A percentile compares a stretch with the other conserved stretches of the same genome.
Evolutionary conservation across 495 filamentous ascomycete species (phyloP).

Genomic region (Penicillium robsamsonii): DNA sequence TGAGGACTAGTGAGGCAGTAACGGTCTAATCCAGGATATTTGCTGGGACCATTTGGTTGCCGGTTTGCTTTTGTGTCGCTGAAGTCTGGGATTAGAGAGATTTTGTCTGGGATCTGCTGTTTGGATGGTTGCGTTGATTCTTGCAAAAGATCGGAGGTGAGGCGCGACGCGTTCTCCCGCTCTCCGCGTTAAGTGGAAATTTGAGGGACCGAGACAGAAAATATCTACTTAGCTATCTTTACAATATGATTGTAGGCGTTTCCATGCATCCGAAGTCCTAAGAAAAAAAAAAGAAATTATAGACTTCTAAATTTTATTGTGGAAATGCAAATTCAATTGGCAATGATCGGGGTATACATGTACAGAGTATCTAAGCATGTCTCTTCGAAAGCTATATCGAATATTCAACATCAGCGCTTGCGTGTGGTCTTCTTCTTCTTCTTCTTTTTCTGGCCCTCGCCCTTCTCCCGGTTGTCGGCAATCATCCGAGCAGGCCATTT

Average conservation of each 20-base stretch:
- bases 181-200: slow-evolving; percentile 35
- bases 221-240: not conserved
- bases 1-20: not conserved
- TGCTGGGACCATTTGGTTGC: not conserved
- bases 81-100: not conserved
- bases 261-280: not conserved
- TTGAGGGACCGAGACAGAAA: slow-evolving; percentile 3
- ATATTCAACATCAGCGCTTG: slow-evolving; percentile 39
- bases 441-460: slow-evolving; percentile 48
- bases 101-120: not conserved
- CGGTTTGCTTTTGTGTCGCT: not conserved
- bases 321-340: slow-evolving; percentile 17
- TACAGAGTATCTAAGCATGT: slow-evolving; percentile 10
- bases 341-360: slow-evolving; percentile 15
- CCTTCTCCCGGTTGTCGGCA: slow-evolving; percentile 37
- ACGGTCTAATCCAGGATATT: not conserved
- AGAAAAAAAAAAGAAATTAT: not conserved
- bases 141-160: slow-evolving; percentile 9
- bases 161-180: slow-evolving; percentile 36
- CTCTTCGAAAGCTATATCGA: slow-evolving; percentile 7
- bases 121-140: slow-evolving; percentile 6
- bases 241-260: not conserved
- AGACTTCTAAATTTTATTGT: not conserved
- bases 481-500: slow-evolving; percentile 53
- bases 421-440: slow-evolving; percentile 52